Base-by-base conservation (phyloP, 306 rosid species). In the Adenanthera pavonina region DNA sequence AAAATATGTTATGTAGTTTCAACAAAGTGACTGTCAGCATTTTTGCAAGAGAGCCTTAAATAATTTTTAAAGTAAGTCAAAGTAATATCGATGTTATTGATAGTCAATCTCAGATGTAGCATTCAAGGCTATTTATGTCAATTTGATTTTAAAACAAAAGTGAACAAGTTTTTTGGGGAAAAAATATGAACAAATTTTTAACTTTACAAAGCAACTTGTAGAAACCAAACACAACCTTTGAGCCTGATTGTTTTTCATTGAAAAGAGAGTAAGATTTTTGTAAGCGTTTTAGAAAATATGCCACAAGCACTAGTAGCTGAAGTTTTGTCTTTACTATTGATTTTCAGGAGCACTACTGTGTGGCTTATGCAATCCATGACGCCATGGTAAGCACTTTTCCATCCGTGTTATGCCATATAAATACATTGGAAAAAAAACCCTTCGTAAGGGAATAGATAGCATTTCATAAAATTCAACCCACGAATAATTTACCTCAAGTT, bases 261-360 rank as follows among this genome's bases (percentile, higher is more conserved):
- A 60, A 30, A 3, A 60, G 67, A 30, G 40, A 30, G 12, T 40
- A 60, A 1, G 15, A 30, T 66, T 2, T 66, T 66, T 64, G 11
- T 17, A 7, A 40, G 71, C 0, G 14, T 64, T 36, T 16, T 7
- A 38, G 48, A 64, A 40, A 7, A 38, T 36, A 36, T 78, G 19
- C 64, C 61, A 44, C 51, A 38, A 44, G 47, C 60, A 35, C 79
- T 72, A 10, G 41, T 72, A 67, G 43, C 83, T 86, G 47, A 72
- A 77, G 35, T 59, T 75, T 54, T 82, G 72, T 74, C 61, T 48
- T 11, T 44, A 20, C 72, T 72, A 69, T 62, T 90, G 86, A 78
- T 79, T 92, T 90, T 83, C 98, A 95, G 99, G 97, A 95, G 90
- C 99, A 95, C 84, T 95, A 95, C 84, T 95, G 99, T 77, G 97